Percentiles rank a stretch among this genome's conserved stretches.
Evolutionary conservation across 176 grass and related monocot species (phyloP).

Genomic region (Bonia amplexicaulis): DNA sequence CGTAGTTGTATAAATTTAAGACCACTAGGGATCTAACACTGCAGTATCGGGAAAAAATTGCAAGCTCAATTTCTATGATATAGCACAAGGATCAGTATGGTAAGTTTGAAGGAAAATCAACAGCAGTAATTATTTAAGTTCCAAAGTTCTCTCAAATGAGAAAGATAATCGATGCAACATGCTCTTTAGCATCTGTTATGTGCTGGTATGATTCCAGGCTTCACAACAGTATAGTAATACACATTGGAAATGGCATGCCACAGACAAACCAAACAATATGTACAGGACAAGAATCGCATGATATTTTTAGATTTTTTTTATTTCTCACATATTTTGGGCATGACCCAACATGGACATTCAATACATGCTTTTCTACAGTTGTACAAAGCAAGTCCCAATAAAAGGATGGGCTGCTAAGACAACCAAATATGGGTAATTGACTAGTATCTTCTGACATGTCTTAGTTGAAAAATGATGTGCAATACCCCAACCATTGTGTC

Average conservation of each 20-base stretch:
- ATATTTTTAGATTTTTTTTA: background rate
- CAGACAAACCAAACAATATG: background rate
- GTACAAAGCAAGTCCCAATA: background rate
- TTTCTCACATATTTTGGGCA: background rate
- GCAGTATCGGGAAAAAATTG: slow-evolving; percentile 18
- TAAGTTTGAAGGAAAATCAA: background rate
- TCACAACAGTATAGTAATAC: background rate
- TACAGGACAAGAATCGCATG: background rate
- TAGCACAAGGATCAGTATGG: background rate
- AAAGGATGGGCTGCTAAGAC: background rate
- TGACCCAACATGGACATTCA: background rate
- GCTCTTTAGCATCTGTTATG: background rate
- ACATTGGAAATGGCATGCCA: background rate
- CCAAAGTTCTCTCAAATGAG: background rate
- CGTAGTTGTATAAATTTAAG: slow-evolving; percentile 85
- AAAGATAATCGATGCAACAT: background rate
- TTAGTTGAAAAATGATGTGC: background rate
- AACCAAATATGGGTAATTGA: background rate
- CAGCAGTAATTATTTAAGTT: slow-evolving; percentile 1
- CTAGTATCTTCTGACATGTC: background rate
- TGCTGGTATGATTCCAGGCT: background rate
- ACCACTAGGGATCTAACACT: slow-evolving; percentile 85
- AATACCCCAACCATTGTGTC: background rate
- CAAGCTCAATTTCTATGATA: background rate
- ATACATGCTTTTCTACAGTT: background rate